phyloP scores from a whole-genome alignment of 805 yeast species.

The Myxozyma monticola region DNA sequence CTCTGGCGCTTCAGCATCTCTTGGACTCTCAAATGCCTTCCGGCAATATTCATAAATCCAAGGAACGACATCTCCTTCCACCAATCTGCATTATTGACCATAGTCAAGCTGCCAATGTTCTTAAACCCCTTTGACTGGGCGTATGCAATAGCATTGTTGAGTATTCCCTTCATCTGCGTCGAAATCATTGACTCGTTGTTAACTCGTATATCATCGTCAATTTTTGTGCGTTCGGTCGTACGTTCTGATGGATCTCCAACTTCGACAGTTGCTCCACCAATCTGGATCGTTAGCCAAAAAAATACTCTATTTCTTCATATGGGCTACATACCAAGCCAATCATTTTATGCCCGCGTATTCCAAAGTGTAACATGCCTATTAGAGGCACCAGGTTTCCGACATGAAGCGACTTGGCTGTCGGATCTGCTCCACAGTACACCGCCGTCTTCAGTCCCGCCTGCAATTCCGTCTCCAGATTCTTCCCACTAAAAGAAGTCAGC shows the following conservation, averaged over 20 bases:
- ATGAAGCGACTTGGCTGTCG: constrained; percentile 86
- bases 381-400: constrained; percentile 88
- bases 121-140: constrained; percentile 51
- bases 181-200: constrained; percentile 61
- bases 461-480: constrained; percentile 7
- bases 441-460: constrained; percentile 12
- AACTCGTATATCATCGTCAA: constrained; percentile 54
- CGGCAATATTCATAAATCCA: constrained; percentile 73
- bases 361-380: constrained; percentile 80
- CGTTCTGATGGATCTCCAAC: constrained; percentile 98
- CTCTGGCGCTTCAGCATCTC: constrained; percentile 90
- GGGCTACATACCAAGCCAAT: constrained; percentile 63
- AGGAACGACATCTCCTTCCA: constrained; percentile 77
- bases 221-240: constrained; percentile 63
- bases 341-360: constrained; percentile 75
- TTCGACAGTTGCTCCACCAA: constrained; percentile 90
- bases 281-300: constrained; percentile 14
- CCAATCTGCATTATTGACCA: constrained; percentile 77
- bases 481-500: constrained; percentile 1
- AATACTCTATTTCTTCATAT: neutral
- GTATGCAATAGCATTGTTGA: constrained; percentile 60
- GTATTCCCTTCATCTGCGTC: constrained; percentile 60
- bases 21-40: constrained; percentile 74
- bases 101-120: constrained; percentile 44
- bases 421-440: constrained; percentile 94